Evolutionary conservation across 257 asterid species (phyloP).

Genomic region (Nicotiana tabacum): DNA sequence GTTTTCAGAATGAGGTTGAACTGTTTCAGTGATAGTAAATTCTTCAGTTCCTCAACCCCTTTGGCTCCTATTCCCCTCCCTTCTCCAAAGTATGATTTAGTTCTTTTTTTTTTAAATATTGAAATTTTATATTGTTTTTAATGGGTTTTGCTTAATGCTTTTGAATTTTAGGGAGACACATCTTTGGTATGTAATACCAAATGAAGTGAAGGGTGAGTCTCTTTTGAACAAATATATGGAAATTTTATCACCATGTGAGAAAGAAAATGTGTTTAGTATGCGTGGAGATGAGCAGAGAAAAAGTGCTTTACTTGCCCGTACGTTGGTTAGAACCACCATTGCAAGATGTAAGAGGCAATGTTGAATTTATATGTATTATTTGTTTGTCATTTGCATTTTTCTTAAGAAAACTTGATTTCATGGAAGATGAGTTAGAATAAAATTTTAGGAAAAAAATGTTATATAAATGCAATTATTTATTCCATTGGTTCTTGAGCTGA

Average conservation of each 20-base stretch:
- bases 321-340: constrained; percentile 71
- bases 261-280: constrained; percentile 40
- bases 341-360: constrained; percentile 59
- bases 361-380: neutral
- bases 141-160: neutral
- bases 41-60: constrained; percentile 31
- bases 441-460: too few species aligned
- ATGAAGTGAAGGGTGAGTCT: constrained; percentile 55
- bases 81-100: constrained; percentile 31
- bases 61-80: constrained; percentile 50
- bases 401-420: neutral
- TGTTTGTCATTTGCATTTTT: neutral
- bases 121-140: neutral
- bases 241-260: constrained; percentile 68
- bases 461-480: too few species aligned
- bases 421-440: neutral
- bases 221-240: constrained; percentile 51
- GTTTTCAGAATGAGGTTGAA: constrained; percentile 36
- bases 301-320: constrained; percentile 64
- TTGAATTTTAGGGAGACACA: constrained; percentile 58
- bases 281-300: constrained; percentile 54
- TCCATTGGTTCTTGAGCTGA: too few species aligned
- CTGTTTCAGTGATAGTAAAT: constrained; percentile 30
- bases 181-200: constrained; percentile 73
- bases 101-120: neutral